Conservation (phyloP, 768 basidiomycete species). For the Zangia roseola region DNA sequence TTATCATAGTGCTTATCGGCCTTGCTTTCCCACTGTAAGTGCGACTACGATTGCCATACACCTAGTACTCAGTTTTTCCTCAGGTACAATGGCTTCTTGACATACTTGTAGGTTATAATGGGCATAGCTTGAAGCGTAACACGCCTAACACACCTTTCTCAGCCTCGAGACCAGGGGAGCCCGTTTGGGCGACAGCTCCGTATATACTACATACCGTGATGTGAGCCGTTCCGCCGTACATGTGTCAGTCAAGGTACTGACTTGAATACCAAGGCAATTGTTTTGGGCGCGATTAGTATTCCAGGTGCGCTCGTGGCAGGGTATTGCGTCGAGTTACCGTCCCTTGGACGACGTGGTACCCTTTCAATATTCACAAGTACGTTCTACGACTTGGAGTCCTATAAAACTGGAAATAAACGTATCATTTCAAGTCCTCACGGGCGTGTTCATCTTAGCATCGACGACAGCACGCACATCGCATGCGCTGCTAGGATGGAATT, state of each 20-base stretch:
- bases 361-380: conserved; percentile 49
- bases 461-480: conserved; percentile 41
- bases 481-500: conserved; percentile 76
- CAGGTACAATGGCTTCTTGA: conserved; percentile 52
- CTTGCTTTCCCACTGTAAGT: conserved; percentile 69
- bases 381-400: conserved; percentile 1
- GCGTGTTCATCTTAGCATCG: no score
- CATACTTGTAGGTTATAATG: conserved; percentile 42
- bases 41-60: neutral
- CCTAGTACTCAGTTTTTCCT: neutral
- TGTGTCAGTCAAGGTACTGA: conserved; percentile 6
- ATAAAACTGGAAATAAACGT: no score
- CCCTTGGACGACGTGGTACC: conserved; percentile 53
- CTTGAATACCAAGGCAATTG: conserved; percentile 43
- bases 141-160: conserved; percentile 4
- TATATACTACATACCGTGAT: conserved; percentile 74
- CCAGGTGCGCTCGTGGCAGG: conserved; percentile 59
- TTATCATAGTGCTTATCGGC: conserved; percentile 61
- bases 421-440: no score
- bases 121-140: neutral
- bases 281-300: conserved; percentile 54
- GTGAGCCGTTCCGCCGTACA: conserved; percentile 29
- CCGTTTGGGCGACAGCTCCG: conserved; percentile 64
- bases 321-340: conserved; percentile 49
- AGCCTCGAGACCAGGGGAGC: conserved; percentile 68